Percentiles rank a stretch among this genome's conserved stretches.
Evolutionary conservation across 306 rosid genomes (phyloP).

Genomic region (Quercus rubra): DNA sequence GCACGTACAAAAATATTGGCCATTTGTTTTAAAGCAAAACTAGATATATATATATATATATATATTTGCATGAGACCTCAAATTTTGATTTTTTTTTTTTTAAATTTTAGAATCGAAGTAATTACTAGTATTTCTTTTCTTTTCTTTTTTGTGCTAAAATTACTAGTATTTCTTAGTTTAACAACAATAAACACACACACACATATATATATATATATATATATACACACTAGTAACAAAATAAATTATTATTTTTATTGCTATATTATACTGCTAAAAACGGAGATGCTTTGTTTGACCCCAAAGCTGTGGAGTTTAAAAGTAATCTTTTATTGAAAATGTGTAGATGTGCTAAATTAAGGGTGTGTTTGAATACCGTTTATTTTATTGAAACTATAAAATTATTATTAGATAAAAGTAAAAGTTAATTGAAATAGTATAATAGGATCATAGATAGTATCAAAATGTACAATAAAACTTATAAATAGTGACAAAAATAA

Average conservation of each 20-base stretch:
- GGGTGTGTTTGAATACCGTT: fast-evolving
- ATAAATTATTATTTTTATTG: too few relatives aligned
- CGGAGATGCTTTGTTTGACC: background rate
- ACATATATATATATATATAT: background rate
- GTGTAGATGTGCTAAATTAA: background rate
- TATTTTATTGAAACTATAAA: too few relatives aligned
- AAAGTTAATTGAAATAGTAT: too few relatives aligned
- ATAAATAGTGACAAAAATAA: too few relatives aligned
- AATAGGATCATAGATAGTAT: too few relatives aligned
- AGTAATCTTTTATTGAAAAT: too few relatives aligned
- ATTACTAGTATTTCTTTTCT: background rate
- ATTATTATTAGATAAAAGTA: too few relatives aligned
- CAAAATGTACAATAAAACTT: fast-evolving
- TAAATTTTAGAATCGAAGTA: too few relatives aligned
- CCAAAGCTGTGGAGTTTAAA: background rate
- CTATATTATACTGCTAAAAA: too few relatives aligned
- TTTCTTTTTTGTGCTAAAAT: background rate
- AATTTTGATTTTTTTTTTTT: background rate
- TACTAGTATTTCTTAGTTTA: background rate
- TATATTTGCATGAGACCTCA: background rate
- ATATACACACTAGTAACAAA: background rate
- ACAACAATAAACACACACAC: background rate
- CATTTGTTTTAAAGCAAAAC: background rate
- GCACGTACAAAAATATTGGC: too few relatives aligned
- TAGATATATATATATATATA: background rate